Base-by-base conservation (phyloP, 768 basidiomycete species). In the Russula sp. region DNA sequence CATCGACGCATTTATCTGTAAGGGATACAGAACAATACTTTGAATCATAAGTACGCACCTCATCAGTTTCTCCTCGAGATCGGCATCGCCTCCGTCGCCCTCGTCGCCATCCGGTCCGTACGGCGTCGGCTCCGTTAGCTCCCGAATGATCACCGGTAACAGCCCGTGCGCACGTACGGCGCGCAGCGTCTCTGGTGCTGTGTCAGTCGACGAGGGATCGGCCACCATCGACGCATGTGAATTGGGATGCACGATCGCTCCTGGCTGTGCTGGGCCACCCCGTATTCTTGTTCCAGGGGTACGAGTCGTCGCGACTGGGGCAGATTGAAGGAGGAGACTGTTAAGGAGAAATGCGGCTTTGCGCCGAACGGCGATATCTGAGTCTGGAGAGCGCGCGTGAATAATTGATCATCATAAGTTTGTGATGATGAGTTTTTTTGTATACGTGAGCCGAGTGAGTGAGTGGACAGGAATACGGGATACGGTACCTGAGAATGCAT, bases 331-430 rank as follows among this genome's bases (percentile, higher is more conserved):
- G 54, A 93, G 81, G 58, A 94, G 83, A 0, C 84, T 76, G 71
- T 84, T 85, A 42, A 95, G 79, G 20, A 95, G 82, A 76, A 94
- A 94, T 4, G 84, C 81, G 0, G 83, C 79, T 73, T 95, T 95
- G 59, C 92, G 81, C 22, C 93, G 87, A 58, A 94, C 84, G 42
- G 76, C 74, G 30, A 91, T 86, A 66, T 89, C 85, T 6, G 92
- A 86, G 74, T 96, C 94, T 91, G 54, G 55, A 26, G 18, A 22
- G 30, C 49, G 28, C n/a, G n/a, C 14, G 57, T 5, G 28, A 30
- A 30, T 30, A 48, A 22, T n/a, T n/a, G n/a, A n/a, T 57, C 8
- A 22, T 20, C 13, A 10, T 24, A 11, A 5, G 0, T 20, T 36
- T 22, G 2, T 2, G 28, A 30, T 30, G 28, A 30, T 30, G 28